Evolutionary conservation across 2,329 filamentous ascomycete genomes (phyloP).

Genomic region (Teratosphaeria nubilosa): DNA sequence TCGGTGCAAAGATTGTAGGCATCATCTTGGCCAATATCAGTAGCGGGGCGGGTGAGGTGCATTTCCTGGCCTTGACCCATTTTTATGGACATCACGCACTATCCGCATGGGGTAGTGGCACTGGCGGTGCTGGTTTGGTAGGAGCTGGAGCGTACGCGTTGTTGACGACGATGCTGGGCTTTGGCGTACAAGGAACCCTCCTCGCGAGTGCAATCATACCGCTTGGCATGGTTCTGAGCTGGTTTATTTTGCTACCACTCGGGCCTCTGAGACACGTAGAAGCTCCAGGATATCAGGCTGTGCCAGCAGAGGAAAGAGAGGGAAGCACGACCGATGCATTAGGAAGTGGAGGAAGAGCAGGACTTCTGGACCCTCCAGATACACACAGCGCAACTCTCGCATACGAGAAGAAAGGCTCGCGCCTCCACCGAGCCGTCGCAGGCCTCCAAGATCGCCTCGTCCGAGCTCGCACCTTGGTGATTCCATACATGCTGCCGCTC

Average conservation of each 20-base stretch:
- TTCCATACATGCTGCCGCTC: slow-evolving; percentile 80
- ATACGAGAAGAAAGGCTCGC: slow-evolving; percentile 2
- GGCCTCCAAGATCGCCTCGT: slow-evolving; percentile 36
- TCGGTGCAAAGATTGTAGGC: slow-evolving; percentile 70
- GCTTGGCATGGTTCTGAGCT: slow-evolving; percentile 70
- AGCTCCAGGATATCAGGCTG: slow-evolving; percentile 32
- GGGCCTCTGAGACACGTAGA: slow-evolving; percentile 49
- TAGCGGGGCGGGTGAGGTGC: slow-evolving; percentile 79
- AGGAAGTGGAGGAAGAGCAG: slow-evolving; percentile 8
- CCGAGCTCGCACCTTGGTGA: slow-evolving; percentile 60
- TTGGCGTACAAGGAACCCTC: slow-evolving; percentile 64
- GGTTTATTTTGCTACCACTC: slow-evolving; percentile 69
- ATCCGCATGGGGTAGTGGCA: slow-evolving; percentile 60
- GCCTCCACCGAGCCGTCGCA: background rate
- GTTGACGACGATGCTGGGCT: slow-evolving; percentile 67
- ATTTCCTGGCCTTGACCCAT: slow-evolving; percentile 83
- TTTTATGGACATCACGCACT: slow-evolving; percentile 83
- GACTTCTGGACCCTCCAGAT: slow-evolving; percentile 22
- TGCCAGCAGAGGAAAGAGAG: slow-evolving; percentile 10
- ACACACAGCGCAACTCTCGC: slow-evolving; percentile 22
- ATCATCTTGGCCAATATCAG: slow-evolving; percentile 77
- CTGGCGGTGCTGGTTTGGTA: slow-evolving; percentile 71
- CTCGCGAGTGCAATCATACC: slow-evolving; percentile 72
- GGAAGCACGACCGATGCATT: background rate
- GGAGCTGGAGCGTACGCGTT: slow-evolving; percentile 83